A percentile compares a stretch with the other conserved stretches of the same genome.
Evolutionary conservation across 2,329 filamentous ascomycete species (phyloP).

Genomic region (Neofusicoccum sp.): DNA sequence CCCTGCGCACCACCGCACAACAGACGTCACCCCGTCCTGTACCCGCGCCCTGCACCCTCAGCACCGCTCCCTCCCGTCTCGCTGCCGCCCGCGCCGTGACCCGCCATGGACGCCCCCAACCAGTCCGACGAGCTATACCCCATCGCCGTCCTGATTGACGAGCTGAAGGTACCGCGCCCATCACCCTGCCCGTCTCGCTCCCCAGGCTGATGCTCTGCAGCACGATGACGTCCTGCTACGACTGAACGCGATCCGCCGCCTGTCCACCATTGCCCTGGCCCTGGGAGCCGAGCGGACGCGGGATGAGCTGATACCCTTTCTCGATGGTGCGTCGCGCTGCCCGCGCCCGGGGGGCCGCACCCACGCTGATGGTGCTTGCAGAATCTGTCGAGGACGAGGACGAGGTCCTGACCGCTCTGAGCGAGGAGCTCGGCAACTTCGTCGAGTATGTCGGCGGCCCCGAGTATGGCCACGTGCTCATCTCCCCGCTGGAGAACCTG

Average conservation of each 20-base stretch:
- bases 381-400: constrained; percentile 99
- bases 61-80: constrained; percentile 8
- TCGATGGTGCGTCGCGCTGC: constrained; percentile 73
- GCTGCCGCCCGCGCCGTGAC: constrained; percentile 32
- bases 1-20: constrained; percentile 16
- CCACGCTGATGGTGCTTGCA: constrained; percentile 42
- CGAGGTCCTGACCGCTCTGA: constrained; percentile 93
- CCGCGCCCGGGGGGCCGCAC: not conserved
- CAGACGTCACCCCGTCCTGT: constrained; percentile 18
- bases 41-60: constrained; percentile 1
- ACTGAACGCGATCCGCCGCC: constrained; percentile 95
- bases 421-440: constrained; percentile 93
- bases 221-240: constrained; percentile 98
- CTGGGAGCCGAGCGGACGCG: constrained; percentile 93
- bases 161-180: constrained; percentile 79
- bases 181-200: not conserved
- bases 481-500: constrained; percentile 95
- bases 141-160: constrained; percentile 98
- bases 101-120: constrained; percentile 78
- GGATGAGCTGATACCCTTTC: constrained; percentile 97
- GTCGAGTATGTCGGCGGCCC: constrained; percentile 97
- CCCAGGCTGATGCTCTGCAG: constrained; percentile 47
- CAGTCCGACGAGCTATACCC: constrained; percentile 99
- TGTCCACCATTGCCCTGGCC: constrained; percentile 96
- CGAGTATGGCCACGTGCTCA: constrained; percentile 89